phyloP scores from a whole-genome alignment of 768 basidiomycete genomes.

The Trametes sanguinea region DNA sequence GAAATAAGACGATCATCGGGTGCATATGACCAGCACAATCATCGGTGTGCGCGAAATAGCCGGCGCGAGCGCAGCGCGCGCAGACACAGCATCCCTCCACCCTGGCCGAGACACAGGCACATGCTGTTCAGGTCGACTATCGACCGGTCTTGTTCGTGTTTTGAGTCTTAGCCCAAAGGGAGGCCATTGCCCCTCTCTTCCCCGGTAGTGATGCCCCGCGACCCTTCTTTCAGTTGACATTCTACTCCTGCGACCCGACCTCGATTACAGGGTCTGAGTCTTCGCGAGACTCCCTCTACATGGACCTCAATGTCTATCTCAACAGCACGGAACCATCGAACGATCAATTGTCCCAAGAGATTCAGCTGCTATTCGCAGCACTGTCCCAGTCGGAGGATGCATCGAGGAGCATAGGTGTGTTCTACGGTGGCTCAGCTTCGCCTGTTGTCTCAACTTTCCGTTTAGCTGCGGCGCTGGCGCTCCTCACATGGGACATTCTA shows the following conservation, averaged over 20 bases:
- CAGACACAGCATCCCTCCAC: slow-evolving; percentile 3
- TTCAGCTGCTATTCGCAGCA: not conserved
- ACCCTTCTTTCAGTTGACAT: not conserved
- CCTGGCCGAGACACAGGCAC: slow-evolving; percentile 3
- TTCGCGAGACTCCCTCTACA: not conserved
- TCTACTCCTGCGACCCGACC: not conserved
- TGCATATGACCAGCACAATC: not conserved
- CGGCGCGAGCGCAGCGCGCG: not conserved
- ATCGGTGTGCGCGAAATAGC: not conserved
- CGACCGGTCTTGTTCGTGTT: not conserved
- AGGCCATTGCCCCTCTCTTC: not conserved
- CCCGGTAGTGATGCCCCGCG: not conserved
- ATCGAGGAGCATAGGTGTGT: slow-evolving; percentile 9
- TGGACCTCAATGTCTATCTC: not conserved
- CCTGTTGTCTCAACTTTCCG: not conserved
- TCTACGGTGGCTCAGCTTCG: too few species aligned
- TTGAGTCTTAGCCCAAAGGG: not conserved
- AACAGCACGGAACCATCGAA: not conserved
- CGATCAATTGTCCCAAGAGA: not conserved
- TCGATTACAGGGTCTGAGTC: not conserved
- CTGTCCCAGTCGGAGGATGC: slow-evolving; percentile 12
- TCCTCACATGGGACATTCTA: slow-evolving; percentile 20
- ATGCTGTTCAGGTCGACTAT: not conserved
- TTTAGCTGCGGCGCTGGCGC: slow-evolving; percentile 16
- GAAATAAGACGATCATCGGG: not conserved